Evolutionary conservation across 2,329 filamentous ascomycete species (phyloP).

Genomic region (Didymella exigua): DNA sequence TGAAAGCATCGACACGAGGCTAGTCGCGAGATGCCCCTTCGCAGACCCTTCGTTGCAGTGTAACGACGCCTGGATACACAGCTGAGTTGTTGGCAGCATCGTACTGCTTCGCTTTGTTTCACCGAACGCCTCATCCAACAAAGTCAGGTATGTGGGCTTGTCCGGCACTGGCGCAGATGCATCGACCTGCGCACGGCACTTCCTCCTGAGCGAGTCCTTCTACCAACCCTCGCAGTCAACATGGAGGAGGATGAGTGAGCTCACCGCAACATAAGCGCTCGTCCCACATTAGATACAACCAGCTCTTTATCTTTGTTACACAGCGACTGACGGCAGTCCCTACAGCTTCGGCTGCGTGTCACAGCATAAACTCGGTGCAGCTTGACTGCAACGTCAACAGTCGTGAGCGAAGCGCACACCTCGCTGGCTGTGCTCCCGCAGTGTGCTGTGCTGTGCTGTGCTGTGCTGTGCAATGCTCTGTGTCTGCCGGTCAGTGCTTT

Average conservation of each 20-base stretch:
- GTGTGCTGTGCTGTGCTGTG: constrained; percentile 6
- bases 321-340: constrained; percentile 19
- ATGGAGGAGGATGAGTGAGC: constrained; percentile 2
- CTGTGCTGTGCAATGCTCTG: constrained; percentile 20
- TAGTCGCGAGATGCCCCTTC: background rate
- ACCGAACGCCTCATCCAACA: constrained; percentile 6
- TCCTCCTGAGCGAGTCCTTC: constrained; percentile 15
- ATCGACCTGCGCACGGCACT: constrained; percentile 18
- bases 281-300: constrained; percentile 8
- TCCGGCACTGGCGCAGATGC: constrained; percentile 14
- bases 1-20: constrained; percentile 5
- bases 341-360: constrained; percentile 14
- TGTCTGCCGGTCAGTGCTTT: constrained; percentile 7
- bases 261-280: constrained; percentile 19
- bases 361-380: constrained; percentile 12
- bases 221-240: background rate
- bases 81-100: constrained; percentile 6
- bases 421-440: constrained; percentile 16
- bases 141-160: constrained; percentile 18
- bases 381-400: constrained; percentile 19
- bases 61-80: constrained; percentile 4
- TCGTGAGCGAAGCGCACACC: constrained; percentile 10
- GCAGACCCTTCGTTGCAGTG: background rate
- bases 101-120: constrained; percentile 6
- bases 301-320: constrained; percentile 13